Conservation (phyloP, 495 filamentous ascomycete genomes). For the Penicillium macrosclerotiorum region DNA sequence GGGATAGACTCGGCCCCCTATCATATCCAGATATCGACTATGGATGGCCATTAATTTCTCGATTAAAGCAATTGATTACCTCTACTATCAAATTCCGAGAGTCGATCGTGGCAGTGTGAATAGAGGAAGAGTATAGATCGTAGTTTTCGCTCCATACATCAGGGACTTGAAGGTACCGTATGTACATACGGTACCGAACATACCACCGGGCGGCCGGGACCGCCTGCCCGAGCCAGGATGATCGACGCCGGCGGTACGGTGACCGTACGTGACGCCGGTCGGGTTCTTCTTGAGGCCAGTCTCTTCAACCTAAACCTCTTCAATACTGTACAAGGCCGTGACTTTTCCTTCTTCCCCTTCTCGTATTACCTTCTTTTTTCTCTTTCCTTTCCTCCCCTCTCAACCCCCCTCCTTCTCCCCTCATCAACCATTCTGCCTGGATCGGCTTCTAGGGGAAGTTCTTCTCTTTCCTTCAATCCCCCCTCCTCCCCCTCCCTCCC, state of each 20-base stretch:
- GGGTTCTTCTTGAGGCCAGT: constrained; percentile 18
- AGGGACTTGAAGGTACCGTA: no score
- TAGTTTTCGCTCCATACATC: no score
- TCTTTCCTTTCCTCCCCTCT: constrained; percentile 1
- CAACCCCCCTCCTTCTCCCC: constrained; percentile 1
- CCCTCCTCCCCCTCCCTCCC: constrained; percentile 9
- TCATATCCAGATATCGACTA: no score
- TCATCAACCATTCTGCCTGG: no score
- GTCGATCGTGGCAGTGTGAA: no score
- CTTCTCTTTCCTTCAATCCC: constrained; percentile 1
- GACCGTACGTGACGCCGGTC: constrained; percentile 17
- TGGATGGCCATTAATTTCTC: no score
- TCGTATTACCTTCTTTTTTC: constrained; percentile 12
- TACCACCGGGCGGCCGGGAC: constrained; percentile 15
- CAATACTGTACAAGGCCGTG: no score
- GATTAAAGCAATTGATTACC: no score
- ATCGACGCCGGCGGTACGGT: constrained; percentile 23
- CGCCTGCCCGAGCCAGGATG: constrained; percentile 21
- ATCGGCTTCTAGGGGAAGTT: background rate
- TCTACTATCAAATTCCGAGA: no score
- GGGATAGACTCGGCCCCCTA: no score
- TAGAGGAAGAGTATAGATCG: no score
- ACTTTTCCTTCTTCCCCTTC: constrained; percentile 21
- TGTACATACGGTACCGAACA: no score
- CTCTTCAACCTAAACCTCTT: constrained; percentile 13